These are phyloP conservation scores for Malus hybrid DNA, from an alignment of 331 rosid species.

Conservation along the genomic window DNA sequence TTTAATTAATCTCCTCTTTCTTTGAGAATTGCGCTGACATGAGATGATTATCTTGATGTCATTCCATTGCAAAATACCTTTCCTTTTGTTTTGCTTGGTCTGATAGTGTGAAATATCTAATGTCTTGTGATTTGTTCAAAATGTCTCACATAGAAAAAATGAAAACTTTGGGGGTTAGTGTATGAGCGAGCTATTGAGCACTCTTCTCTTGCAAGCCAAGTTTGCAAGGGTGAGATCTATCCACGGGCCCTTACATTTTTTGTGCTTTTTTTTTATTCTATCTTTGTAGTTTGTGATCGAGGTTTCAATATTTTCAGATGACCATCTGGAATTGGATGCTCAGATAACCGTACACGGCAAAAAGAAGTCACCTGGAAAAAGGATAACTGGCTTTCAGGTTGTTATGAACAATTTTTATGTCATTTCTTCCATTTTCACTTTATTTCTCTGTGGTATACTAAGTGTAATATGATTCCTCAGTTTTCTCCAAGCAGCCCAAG, in stretches of 20 bases:
- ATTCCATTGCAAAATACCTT: background rate
- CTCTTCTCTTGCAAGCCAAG: background rate
- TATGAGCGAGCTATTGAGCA: background rate
- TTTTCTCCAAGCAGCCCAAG: slow-evolving; percentile 48
- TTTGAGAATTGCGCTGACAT: background rate
- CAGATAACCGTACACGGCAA: slow-evolving; percentile 53
- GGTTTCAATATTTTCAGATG: slow-evolving; percentile 38
- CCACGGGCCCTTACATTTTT: background rate
- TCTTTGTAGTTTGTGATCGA: background rate
- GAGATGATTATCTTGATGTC: background rate
- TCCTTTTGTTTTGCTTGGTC: background rate
- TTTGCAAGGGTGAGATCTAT: background rate
- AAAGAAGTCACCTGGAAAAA: slow-evolving; percentile 65
- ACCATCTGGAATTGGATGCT: slow-evolving; percentile 50
- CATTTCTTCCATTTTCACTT: background rate
- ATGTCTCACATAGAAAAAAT: background rate
- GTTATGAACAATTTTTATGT: slow-evolving; percentile 7
- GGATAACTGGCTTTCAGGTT: slow-evolving; percentile 81
- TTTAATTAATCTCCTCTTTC: background rate
- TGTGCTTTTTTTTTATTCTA: background rate
- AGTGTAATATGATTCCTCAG: slow-evolving; percentile 27
- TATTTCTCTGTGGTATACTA: slow-evolving; percentile 6
- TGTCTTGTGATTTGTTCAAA: background rate
- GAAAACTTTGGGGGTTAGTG: background rate
- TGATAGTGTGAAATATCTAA: background rate